Percentiles rank a stretch among this genome's conserved stretches.
phyloP scores from a whole-genome alignment of 768 basidiomycete species.

The Amanita polypyramis region DNA sequence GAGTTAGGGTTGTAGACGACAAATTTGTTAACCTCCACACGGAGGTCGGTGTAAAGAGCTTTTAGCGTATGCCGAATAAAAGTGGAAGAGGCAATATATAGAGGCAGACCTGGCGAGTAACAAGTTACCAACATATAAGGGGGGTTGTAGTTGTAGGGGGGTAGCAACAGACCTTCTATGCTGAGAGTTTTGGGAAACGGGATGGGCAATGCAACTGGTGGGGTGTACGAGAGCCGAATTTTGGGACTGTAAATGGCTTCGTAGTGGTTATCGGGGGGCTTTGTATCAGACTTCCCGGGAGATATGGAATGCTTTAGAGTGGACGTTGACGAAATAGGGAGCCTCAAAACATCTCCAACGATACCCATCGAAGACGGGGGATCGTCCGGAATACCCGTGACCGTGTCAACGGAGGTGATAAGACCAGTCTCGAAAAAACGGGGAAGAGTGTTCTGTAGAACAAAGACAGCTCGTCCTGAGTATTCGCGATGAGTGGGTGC shows the following conservation, averaged over 20 bases:
- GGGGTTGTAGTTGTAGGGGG: background rate
- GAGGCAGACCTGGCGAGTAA: conserved; percentile 48
- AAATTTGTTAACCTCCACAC: conserved; percentile 43
- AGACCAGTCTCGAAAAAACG: conserved; percentile 64
- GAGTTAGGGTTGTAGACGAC: conserved; percentile 23
- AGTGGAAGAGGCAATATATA: conserved; percentile 62
- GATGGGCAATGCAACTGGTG: conserved; percentile 51
- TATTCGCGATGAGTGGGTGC: conserved; percentile 1
- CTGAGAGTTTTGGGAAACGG: conserved; percentile 63
- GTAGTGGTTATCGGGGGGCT: conserved; percentile 15
- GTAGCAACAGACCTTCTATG: conserved; percentile 48
- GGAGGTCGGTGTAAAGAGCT: conserved; percentile 60
- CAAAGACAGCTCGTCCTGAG: conserved; percentile 59
- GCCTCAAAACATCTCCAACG: background rate
- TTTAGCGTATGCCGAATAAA: conserved; percentile 68
- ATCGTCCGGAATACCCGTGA: conserved; percentile 24
- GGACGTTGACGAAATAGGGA: background rate
- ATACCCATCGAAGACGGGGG: conserved; percentile 6
- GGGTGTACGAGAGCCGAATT: conserved; percentile 56
- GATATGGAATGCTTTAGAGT: too few relatives aligned
- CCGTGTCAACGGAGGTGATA: conserved; percentile 40
- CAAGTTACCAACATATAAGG: background rate
- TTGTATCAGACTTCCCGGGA: too few relatives aligned
- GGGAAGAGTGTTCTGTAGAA: conserved; percentile 60
- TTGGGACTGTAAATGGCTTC: conserved; percentile 53